Percentiles rank a stretch among this genome's conserved stretches.
These are phyloP conservation scores for Geotrichum armillariae DNA, from an alignment of 1,139 yeast species.

Conservation along the genomic window DNA sequence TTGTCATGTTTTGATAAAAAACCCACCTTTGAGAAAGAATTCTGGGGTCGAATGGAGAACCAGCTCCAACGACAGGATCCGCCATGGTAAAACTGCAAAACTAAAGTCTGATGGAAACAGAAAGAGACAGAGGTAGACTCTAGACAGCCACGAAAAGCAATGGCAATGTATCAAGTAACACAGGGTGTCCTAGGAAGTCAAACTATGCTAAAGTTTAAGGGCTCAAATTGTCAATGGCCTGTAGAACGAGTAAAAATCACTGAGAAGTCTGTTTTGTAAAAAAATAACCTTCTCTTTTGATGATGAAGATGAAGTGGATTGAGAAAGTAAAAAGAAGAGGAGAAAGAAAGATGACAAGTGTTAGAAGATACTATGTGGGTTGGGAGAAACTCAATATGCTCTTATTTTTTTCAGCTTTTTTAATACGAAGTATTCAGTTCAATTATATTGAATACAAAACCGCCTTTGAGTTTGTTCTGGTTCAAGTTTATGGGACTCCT, in stretches of 20 bases:
- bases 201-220: too few species aligned
- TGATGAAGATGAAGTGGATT: neutral
- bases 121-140: neutral
- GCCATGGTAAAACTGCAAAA: slow-evolving; percentile 5
- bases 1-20: neutral
- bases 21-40: slow-evolving; percentile 11
- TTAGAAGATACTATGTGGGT: neutral
- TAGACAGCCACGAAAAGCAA: too few species aligned
- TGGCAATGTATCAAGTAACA: too few species aligned
- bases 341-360: neutral
- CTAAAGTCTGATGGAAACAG: neutral
- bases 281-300: neutral
- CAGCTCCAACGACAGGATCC: slow-evolving; percentile 22
- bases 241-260: neutral
- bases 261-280: neutral
- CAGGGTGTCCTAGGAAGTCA: too few species aligned
- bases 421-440: too few species aligned
- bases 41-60: slow-evolving; percentile 20
- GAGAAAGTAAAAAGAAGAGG: neutral
- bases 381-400: neutral
- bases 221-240: too few species aligned
- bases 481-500: too few species aligned
- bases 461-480: too few species aligned
- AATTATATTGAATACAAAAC: too few species aligned
- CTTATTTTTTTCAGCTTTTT: neutral